Evolutionary conservation across 2,329 filamentous ascomycete genomes (phyloP).

Genomic region (Calonectria pseudoreteaudii): DNA sequence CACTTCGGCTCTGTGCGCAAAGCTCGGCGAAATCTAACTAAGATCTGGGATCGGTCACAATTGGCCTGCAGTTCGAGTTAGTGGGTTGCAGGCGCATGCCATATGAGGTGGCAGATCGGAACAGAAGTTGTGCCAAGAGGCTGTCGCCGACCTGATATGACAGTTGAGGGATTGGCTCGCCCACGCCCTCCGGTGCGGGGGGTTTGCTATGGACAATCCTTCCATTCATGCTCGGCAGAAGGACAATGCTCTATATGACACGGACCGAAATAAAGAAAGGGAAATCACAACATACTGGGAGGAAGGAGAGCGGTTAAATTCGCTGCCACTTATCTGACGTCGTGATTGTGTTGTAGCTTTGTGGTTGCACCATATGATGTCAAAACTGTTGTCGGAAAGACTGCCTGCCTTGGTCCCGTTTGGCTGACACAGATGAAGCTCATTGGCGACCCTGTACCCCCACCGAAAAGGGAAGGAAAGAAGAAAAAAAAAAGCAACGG

Average conservation of each 20-base stretch:
- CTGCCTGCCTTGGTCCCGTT: conserved; percentile 1
- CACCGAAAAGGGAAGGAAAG: background rate
- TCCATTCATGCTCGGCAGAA: background rate
- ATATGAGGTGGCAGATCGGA: background rate
- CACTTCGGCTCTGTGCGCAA: background rate
- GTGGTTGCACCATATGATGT: conserved; percentile 6
- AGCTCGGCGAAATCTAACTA: background rate
- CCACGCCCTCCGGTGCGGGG: background rate
- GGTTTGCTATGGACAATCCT: background rate
- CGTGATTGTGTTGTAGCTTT: conserved; percentile 1
- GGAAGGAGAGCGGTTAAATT: background rate
- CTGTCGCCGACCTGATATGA: background rate
- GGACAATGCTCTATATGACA: no score
- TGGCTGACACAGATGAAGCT: background rate
- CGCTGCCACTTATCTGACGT: background rate
- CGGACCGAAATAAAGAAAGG: background rate
- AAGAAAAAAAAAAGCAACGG: background rate
- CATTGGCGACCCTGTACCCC: background rate
- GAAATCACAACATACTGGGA: background rate
- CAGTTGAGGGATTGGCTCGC: background rate
- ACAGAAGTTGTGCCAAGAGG: background rate
- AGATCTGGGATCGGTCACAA: conserved; percentile 13
- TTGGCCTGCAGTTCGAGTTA: conserved; percentile 14
- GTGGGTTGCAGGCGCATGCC: conserved; percentile 12
- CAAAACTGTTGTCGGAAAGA: background rate